phyloP scores from a whole-genome alignment of 2,329 filamentous ascomycete genomes.

The Ascosphaera apis region DNA sequence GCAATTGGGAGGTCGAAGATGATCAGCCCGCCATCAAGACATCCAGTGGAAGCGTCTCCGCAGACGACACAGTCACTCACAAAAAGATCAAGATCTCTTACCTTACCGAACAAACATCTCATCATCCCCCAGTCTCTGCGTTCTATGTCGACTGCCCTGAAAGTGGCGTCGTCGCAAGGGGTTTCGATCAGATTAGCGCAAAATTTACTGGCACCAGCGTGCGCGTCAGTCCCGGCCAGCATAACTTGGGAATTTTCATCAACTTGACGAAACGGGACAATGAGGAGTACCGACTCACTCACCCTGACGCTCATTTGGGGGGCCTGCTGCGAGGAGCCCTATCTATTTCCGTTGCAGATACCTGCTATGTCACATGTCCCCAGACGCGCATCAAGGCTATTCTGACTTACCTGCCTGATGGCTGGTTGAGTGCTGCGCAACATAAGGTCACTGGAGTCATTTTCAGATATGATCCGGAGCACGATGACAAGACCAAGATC shows the following conservation, averaged over 20 bases:
- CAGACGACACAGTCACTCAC: conserved; percentile 12
- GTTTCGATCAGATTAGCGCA: conserved; percentile 88
- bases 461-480: conserved; percentile 72
- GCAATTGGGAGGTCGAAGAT: conserved; percentile 85
- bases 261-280: conserved; percentile 55
- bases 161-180: conserved; percentile 64
- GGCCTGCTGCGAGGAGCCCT: conserved; percentile 72
- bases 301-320: conserved; percentile 79
- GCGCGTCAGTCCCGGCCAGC: conserved; percentile 71
- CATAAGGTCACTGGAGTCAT: conserved; percentile 81
- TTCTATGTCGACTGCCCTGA: conserved; percentile 87
- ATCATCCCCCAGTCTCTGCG: conserved; percentile 90
- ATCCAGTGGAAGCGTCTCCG: conserved; percentile 11
- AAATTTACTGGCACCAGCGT: conserved; percentile 95
- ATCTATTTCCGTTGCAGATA: conserved; percentile 72
- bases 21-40: conserved; percentile 39
- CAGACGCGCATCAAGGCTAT: conserved; percentile 81
- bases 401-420: conserved; percentile 78
- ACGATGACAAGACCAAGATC: conserved; percentile 56
- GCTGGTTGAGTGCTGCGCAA: conserved; percentile 77
- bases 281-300: conserved; percentile 86
- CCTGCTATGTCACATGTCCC: conserved; percentile 72
- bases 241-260: conserved; percentile 92
- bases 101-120: conserved; percentile 90
- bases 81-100: conserved; percentile 57